Conservation (phyloP, 345 rosid species). For the Ailanthus altissimus region DNA sequence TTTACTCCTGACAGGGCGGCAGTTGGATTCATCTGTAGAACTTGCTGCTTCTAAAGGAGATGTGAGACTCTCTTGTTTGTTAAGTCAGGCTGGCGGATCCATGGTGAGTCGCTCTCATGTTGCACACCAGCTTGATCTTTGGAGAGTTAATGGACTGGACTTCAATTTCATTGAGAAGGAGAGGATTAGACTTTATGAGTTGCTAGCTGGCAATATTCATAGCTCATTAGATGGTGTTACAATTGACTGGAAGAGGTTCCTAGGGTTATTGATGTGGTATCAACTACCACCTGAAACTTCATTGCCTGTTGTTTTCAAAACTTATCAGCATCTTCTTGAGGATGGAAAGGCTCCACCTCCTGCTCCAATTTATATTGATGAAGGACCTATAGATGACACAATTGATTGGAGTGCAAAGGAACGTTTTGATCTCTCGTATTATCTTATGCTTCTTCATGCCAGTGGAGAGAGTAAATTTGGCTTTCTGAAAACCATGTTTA, state of each 20-base stretch:
- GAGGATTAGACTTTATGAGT: slow-evolving; percentile 74
- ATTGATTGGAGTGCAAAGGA: slow-evolving; percentile 39
- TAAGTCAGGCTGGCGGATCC: slow-evolving; percentile 97
- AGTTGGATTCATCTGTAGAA: slow-evolving; percentile 82
- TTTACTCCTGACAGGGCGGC: slow-evolving; percentile 86
- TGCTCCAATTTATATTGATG: slow-evolving; percentile 82
- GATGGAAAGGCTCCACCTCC: slow-evolving; percentile 81
- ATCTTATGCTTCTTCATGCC: slow-evolving; percentile 95
- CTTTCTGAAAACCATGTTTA: slow-evolving; percentile 78
- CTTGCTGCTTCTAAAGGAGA: slow-evolving; percentile 89
- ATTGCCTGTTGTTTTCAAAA: slow-evolving; percentile 63
- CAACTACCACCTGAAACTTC: slow-evolving; percentile 65
- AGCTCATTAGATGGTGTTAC: slow-evolving; percentile 54
- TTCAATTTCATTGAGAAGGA: slow-evolving; percentile 87
- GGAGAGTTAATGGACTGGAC: slow-evolving; percentile 89
- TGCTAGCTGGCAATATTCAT: slow-evolving; percentile 87
- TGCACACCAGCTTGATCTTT: slow-evolving; percentile 71
- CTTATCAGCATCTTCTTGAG: slow-evolving; percentile 67
- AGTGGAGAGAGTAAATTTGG: slow-evolving; percentile 57
- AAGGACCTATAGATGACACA: slow-evolving; percentile 61
- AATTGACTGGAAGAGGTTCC: slow-evolving; percentile 97
- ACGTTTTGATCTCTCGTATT: slow-evolving; percentile 77
- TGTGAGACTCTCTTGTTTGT: slow-evolving; percentile 89
- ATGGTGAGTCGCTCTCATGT: slow-evolving; percentile 69
- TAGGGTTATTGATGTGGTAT: slow-evolving; percentile 97